Evolutionary conservation across 352 stramenopile species (phyloP).

Genomic region (Pythium apleroticum): DNA sequence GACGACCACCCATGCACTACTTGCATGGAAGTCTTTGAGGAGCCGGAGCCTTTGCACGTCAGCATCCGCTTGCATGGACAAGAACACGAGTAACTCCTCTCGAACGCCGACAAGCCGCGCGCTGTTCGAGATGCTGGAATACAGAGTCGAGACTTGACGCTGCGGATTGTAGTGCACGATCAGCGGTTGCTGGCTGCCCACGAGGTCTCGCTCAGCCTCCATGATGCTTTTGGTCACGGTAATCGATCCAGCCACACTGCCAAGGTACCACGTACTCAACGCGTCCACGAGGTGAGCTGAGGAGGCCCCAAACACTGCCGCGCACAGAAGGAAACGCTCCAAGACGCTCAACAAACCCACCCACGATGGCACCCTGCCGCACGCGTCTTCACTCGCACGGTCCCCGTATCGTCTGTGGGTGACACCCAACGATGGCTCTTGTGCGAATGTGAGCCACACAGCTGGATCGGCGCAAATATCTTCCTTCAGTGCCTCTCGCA

Average conservation of each 20-base stretch:
- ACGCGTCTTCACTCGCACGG: not conserved
- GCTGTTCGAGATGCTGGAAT: constrained; percentile 10
- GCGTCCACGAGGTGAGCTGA: constrained; percentile 8
- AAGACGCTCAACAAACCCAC: constrained; percentile 5
- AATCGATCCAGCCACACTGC: not conserved
- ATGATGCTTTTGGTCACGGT: constrained; percentile 9
- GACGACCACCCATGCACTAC: constrained; percentile 17
- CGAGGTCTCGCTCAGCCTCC: constrained; percentile 1
- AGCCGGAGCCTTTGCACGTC: constrained; percentile 3
- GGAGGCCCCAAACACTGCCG: not conserved
- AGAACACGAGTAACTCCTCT: constrained; percentile 14
- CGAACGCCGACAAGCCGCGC: constrained; percentile 12
- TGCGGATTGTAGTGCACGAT: constrained; percentile 10
- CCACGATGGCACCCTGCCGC: constrained; percentile 5
- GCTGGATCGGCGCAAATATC: constrained; percentile 4
- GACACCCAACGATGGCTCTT: not conserved
- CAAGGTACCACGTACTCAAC: constrained; percentile 11
- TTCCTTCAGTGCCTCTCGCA: not conserved
- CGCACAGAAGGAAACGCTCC: constrained; percentile 11
- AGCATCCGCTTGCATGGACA: constrained; percentile 9
- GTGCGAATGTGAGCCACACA: constrained; percentile 1
- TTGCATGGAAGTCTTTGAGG: constrained; percentile 9
- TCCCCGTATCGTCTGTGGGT: not conserved
- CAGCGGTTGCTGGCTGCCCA: constrained; percentile 7
- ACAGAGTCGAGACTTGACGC: constrained; percentile 5